Evolutionary conservation across 129 eudicot species (phyloP).

Genomic region (Lonicera japonica): DNA sequence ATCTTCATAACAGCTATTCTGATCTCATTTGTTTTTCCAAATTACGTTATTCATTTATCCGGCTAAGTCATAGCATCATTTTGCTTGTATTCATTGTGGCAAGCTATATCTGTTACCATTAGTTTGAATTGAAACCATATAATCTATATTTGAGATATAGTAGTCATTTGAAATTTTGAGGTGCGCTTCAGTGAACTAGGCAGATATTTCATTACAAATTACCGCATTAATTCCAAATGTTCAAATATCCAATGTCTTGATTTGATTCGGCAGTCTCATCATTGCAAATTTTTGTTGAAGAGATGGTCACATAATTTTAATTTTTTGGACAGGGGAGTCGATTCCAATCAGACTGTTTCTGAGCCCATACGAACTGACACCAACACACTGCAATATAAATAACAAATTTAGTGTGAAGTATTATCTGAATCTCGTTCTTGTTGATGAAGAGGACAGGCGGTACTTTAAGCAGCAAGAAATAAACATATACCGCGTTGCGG

Average conservation of each 20-base stretch:
- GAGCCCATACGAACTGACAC: conserved; percentile 96
- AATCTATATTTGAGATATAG: too few species aligned
- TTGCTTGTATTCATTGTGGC: background rate
- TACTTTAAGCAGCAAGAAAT: conserved; percentile 96
- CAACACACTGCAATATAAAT: conserved; percentile 88
- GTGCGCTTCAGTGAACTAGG: background rate
- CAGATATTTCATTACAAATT: background rate
- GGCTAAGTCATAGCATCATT: background rate
- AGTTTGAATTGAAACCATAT: background rate
- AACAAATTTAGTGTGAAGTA: conserved; percentile 97
- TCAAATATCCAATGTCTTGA: too few species aligned
- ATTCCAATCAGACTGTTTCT: conserved; percentile 87
- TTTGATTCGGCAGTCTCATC: background rate
- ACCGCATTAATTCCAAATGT: too few species aligned
- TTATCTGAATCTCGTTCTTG: conserved; percentile 87
- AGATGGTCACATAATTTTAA: background rate
- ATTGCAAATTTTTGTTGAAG: background rate
- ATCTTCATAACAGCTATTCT: conserved; percentile 1
- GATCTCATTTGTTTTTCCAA: background rate
- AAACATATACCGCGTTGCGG: conserved; percentile 71
- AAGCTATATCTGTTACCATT: background rate
- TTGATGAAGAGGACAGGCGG: conserved; percentile 97
- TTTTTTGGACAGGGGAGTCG: conserved; percentile 74
- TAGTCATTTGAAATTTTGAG: too few species aligned
- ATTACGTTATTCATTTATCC: too few species aligned